Conservation (phyloP, 306 rosid genomes). For the Sechiopsis laciniata region DNA sequence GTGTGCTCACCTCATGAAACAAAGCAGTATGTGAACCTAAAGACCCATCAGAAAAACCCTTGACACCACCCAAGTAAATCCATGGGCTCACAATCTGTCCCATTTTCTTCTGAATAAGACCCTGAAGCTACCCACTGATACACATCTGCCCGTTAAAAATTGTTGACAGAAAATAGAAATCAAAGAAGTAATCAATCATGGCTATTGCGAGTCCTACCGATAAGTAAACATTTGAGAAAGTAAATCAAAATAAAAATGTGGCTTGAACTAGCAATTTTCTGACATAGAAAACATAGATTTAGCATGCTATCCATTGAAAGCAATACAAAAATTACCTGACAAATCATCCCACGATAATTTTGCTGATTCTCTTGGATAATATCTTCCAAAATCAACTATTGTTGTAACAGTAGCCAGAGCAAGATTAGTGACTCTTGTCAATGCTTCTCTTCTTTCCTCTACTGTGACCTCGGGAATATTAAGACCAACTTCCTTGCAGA, state of each 20-base stretch:
- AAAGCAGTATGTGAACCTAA: slow-evolving; percentile 76
- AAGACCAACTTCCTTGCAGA: slow-evolving; percentile 49
- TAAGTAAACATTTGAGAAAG: background rate
- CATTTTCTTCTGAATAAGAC: slow-evolving; percentile 45
- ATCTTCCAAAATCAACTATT: slow-evolving; percentile 85
- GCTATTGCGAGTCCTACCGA: background rate
- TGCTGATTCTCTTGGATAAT: slow-evolving; percentile 48
- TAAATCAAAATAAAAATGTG: background rate
- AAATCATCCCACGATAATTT: slow-evolving; percentile 78
- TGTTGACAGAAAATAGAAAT: slow-evolving; percentile 14
- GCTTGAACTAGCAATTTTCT: background rate
- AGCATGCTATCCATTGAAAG: background rate
- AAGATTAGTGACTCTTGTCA: slow-evolving; percentile 58
- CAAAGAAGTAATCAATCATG: slow-evolving; percentile 14
- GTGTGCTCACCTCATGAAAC: slow-evolving; percentile 67
- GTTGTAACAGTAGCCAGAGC: slow-evolving; percentile 72
- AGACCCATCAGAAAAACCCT: slow-evolving; percentile 86
- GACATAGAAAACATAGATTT: background rate
- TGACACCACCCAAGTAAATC: slow-evolving; percentile 85
- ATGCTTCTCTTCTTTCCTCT: slow-evolving; percentile 74
- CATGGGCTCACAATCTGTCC: slow-evolving; percentile 59
- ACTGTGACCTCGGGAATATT: slow-evolving; percentile 55
- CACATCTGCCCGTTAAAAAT: slow-evolving; percentile 52
- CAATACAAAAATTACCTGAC: slow-evolving; percentile 43
- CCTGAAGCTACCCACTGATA: slow-evolving; percentile 78